Evolutionary conservation across 495 filamentous ascomycete genomes (phyloP), one percentile per base, ranked within the genome.

Genomic region (Aspergillus affinis): DNA sequence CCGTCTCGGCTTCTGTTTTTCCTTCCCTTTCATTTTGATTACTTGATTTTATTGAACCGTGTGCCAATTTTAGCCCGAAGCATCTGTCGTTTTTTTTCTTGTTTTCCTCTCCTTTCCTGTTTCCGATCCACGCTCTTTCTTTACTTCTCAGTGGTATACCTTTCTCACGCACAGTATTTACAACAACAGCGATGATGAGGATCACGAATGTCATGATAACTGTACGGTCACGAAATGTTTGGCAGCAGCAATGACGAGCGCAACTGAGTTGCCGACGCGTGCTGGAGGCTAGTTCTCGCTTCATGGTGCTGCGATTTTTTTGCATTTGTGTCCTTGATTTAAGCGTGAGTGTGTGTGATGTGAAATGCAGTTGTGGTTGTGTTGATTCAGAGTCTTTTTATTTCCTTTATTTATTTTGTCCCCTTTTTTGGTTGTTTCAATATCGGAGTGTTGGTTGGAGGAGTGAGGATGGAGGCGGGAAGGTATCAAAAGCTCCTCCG

Each of bases 191-290:
- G 75, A 77, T 77, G 72, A 78, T 70, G 75, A 76, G 73, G 72
- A 77, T 77, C 71, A 80, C 72, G 77, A 78, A 73, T 66, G 65
- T 78, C 71, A 80, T 75, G 76, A 79, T 72, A 67, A 41, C 68
- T 78, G 68, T 75, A 78, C 70, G 75, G 74, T 74, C 72, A 70
- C 72, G 63, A 72, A 68, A 60, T 68, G 66, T 72, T 63, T 47
- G 15, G 19, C 54, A 55, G 59, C 61, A 66, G 58, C 61, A 50
- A 57, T 58, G 58, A 61, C 58, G 60, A 48, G 56, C 57, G 61
- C 66, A 69, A 65, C 63, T 57, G 63, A 64, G 66, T 69, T 69
- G 66, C 53, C 61, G 58, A 65, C 56, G 58, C 49, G 41, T 62
- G 59, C 61, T 62, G 59, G 63, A 66, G 66, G 61, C 66, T 62